Percentiles rank a stretch among this genome's conserved stretches.
Conservation (phyloP, 257 asterid genomes). For the Paulownia fortunei region DNA sequence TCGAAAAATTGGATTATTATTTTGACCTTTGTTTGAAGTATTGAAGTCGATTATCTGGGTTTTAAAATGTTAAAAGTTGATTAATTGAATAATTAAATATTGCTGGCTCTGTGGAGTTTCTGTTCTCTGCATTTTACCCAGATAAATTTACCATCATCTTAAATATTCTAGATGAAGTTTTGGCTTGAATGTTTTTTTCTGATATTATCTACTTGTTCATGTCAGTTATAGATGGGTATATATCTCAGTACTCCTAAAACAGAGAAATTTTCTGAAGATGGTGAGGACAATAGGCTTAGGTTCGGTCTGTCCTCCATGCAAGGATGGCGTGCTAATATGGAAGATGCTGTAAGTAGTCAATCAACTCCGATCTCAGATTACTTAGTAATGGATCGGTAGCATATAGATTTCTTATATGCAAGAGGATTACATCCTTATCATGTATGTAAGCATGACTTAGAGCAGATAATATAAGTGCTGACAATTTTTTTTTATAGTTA, state of each 20-base stretch:
- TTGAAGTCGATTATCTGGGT: constrained; percentile 10
- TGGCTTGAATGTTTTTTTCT: constrained; percentile 3
- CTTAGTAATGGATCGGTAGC: constrained; percentile 4
- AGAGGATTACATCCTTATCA: constrained; percentile 6
- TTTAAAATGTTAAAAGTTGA: background rate
- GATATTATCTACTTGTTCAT: constrained; percentile 33
- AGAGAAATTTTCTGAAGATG: constrained; percentile 86
- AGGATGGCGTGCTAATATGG: constrained; percentile 99
- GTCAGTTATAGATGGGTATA: constrained; percentile 80
- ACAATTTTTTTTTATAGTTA: too few relatives aligned
- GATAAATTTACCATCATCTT: background rate
- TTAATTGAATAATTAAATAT: constrained; percentile 1
- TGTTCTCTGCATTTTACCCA: background rate
- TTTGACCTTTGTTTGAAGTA: background rate
- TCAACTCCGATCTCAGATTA: constrained; percentile 16
- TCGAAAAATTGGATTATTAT: background rate
- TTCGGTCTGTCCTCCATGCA: constrained; percentile 92
- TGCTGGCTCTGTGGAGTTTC: background rate
- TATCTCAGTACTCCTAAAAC: constrained; percentile 93
- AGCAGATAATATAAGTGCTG: background rate
- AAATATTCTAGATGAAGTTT: constrained; percentile 28
- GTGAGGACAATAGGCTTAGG: constrained; percentile 63
- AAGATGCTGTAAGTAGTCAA: constrained; percentile 73
- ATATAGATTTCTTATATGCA: background rate
- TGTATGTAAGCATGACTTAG: background rate